Evolutionary conservation across 1,284 basidiomycete species (phyloP), one percentile per base, ranked within the genome.

Genomic region (Rhizoctonia solani): DNA sequence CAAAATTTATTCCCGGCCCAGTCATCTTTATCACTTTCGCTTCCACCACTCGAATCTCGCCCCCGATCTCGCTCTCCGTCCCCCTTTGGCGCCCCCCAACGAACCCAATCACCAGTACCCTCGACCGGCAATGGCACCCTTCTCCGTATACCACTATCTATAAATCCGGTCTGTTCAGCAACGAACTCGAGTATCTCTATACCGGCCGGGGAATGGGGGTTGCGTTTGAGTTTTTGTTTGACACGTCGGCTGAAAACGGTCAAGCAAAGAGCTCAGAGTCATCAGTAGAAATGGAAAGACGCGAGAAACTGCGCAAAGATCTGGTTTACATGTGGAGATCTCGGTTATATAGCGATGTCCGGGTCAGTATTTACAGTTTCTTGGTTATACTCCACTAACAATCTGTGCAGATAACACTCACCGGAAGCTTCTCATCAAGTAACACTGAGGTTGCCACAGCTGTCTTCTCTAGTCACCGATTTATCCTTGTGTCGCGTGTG

Each of bases 241-340:
- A 93, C 71, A 63, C 59, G 49, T 63, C 59, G 47, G 59, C 59
- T 16, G 59, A 63, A 63, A 63, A 63, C 16, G 37, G 59, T 19
- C 30, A 63, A 32, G 19, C 59, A 53, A 63, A 63, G 37, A 83
- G 87, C 37, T 80, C 83, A 9, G 85, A 86, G 54, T 79, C 80
- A 19, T 83, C 87, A 58, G 81, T 82, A 0, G 89, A 92, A 70
- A 85, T 88, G 68, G 80, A 84, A 67, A 81, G 92, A n/a, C 79
- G 92, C 58, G 92, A 95, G 79, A 95, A 95, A 77, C 85, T 96
- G 2, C 82, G 87, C 65, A 90, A 94, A 76, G 95, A 97, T 75
- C 81, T 97, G 34, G 92, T 95, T 29, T 97, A 90, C 81, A 95
- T 95, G 93, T 97, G 95, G 95, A 81, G 94, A 29, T 92, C 90